Percentiles rank a stretch among this genome's conserved stretches.
Evolutionary conservation across 2,329 filamentous ascomycete species (phyloP).

Genomic region (Gaeumannomyces tritici): DNA sequence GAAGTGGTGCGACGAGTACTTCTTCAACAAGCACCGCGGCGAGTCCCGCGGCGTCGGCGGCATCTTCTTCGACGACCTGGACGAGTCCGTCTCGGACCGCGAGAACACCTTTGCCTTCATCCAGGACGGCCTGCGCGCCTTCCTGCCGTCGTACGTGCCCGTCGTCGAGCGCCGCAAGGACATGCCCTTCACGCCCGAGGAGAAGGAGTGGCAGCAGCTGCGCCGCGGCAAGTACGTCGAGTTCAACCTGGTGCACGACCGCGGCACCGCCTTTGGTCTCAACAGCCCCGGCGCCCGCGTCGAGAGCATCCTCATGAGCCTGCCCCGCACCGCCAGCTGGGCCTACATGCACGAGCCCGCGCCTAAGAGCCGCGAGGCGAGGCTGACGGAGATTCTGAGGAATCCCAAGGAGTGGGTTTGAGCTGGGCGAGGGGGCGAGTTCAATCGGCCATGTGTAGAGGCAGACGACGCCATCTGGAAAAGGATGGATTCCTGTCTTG

Average conservation of each 20-base stretch:
- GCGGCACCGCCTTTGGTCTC: slow-evolving; percentile 87
- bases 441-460: background rate
- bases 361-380: slow-evolving; percentile 66
- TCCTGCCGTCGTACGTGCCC: slow-evolving; percentile 83
- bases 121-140: slow-evolving; percentile 74
- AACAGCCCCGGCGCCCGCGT: slow-evolving; percentile 86
- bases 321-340: slow-evolving; percentile 89
- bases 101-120: slow-evolving; percentile 87
- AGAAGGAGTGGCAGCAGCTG: slow-evolving; percentile 96
- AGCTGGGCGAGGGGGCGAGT: slow-evolving; percentile 5
- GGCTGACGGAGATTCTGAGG: slow-evolving; percentile 63
- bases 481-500: background rate
- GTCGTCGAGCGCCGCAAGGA: slow-evolving; percentile 85
- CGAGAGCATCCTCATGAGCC: slow-evolving; percentile 95
- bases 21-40: slow-evolving; percentile 81
- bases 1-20: slow-evolving; percentile 97
- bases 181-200: slow-evolving; percentile 75
- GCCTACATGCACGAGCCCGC: slow-evolving; percentile 88
- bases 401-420: slow-evolving; percentile 60
- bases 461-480: background rate
- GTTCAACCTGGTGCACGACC: slow-evolving; percentile 95
- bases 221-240: slow-evolving; percentile 93
- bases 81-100: slow-evolving; percentile 74
- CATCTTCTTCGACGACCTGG: slow-evolving; percentile 98
- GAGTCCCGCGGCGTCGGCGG: slow-evolving; percentile 85